A percentile compares a stretch with the other conserved stretches of the same genome.
Evolutionary conservation across 2,329 filamentous ascomycete genomes (phyloP).

Genomic region (Colletotrichum acutatum): DNA sequence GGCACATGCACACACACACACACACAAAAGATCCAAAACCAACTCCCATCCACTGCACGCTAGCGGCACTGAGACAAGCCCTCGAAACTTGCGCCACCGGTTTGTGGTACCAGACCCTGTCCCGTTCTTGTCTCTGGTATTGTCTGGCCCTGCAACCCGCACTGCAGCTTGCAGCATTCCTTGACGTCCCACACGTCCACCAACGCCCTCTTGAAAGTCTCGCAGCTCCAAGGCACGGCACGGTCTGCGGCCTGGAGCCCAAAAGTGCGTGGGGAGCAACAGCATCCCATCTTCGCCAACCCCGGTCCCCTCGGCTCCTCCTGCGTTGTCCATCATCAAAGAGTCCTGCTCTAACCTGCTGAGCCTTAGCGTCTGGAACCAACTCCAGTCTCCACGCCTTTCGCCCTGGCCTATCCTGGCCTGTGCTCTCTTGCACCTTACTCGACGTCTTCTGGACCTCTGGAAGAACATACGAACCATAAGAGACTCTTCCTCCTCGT

Average conservation of each 20-base stretch:
- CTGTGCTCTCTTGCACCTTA: slow-evolving; percentile 9
- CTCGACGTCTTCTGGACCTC: not conserved
- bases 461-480: not conserved
- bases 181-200: not conserved
- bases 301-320: slow-evolving; percentile 23
- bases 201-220: not conserved
- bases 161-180: slow-evolving; percentile 8
- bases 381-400: slow-evolving; percentile 2
- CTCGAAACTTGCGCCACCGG: slow-evolving; percentile 26
- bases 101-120: slow-evolving; percentile 23
- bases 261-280: not conserved
- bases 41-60: slow-evolving; percentile 2
- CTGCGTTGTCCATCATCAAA: not conserved
- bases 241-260: no score
- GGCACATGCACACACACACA: not conserved
- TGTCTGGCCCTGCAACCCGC: slow-evolving; percentile 5
- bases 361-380: slow-evolving; percentile 8
- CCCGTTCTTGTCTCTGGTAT: not conserved
- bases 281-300: not conserved
- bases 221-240: not conserved
- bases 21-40: slow-evolving; percentile 6
- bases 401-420: not conserved
- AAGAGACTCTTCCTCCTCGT: not conserved
- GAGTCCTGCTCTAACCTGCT: not conserved
- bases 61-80: slow-evolving; percentile 26